Evolutionary conservation across 495 filamentous ascomycete genomes (phyloP), one percentile per base, ranked within the genome.

Genomic region (Hypoxylon subgilvum): DNA sequence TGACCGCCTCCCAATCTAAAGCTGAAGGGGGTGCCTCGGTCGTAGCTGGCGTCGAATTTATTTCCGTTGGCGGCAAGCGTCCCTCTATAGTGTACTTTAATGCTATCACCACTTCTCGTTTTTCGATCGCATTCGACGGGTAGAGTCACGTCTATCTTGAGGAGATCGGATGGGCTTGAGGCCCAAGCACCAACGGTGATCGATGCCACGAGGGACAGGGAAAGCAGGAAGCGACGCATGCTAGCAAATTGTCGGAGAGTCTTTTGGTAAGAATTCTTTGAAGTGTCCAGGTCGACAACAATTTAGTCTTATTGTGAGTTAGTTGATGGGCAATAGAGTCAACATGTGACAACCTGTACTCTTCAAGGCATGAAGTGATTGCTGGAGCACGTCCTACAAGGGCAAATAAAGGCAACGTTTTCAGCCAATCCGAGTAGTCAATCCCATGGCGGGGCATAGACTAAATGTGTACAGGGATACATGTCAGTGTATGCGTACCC

Each of bases 81-180:
- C 52, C 93, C 93, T 27, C 83, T 80, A 76, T 97, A 97, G 78
- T 97, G 89, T 54, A 97, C 91, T 28, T 78, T 74, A 62, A 97
- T 87, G 39, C 71, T 84, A 74, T 96, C 91, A 66, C 91, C 91
- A 31, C 79, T 82, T 61, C 84, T 61, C 23, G 90, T 87, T 71
- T 89, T 91, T 68, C 90, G 88, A 14, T 79, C 78, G 68, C 76
- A 79, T 41, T 86, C 81, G 66, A 90, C 85, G 17, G 82, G 72
- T 52, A 86, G 79, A 31, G 88, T 92, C 54, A 85, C 82, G 58
- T 95, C 86, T 74, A 96, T 89, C 67, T 82, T 78, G 53, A 96
- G 82, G 9, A 96, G 82, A 9, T 77, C 76, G 21, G 83, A 79
- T 19, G 54, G 51, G 16, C 21, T 38, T 52, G 78, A 76, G 19